Base-by-base conservation (phyloP, 2,329 filamentous ascomycete genomes). In the Fusarium sp. region DNA sequence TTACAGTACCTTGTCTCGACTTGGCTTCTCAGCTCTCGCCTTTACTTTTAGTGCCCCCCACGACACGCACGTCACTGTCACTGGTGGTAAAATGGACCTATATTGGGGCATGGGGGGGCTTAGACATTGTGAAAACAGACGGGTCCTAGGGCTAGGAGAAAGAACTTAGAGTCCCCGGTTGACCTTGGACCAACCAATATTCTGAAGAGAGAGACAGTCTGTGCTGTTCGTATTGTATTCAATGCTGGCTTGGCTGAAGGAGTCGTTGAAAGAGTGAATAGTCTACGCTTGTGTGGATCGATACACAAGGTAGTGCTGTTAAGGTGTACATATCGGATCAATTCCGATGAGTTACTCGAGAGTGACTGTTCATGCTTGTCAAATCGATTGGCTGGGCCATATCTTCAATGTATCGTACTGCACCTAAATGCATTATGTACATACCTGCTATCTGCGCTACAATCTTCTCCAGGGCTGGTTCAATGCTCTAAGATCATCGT, bases 51-150 rank as follows among this genome's bases (percentile, higher is more conserved):
- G 63, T 48, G 34, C 34, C 66, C 65, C 67, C 67, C 67, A 71
- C 63, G 58, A 68, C 47, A 63, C 49, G 18, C 67, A 69, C 67
- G 67, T 71, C 67, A 68, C 55, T 55, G 49, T 51, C 32, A 40
- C 49, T 53, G 51, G 42, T 46, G 49, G 53, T 54, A 68, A 42
- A 40, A 53, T 63, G 55, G 64, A 67, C 47, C 42, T 54, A 30
- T 40, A 37, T 37, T 37, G 34, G 46, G 43, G 51, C 55, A 62
- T 46, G 63, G 42, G 50, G 56, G 56, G 65, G 55, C 51, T 59
- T 54, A 41, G 20, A 32, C 63, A 45, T 55, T 47, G 34, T 37
- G 51, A 25, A 42, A 28, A 42, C 16, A 34, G 51, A 61, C 28
- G 32, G 53, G 53, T 37, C 27, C 43, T 47, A 71, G 67, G 63